Evolutionary conservation across 2,329 filamentous ascomycete genomes (phyloP).

Genomic region (Shiraia sp.): DNA sequence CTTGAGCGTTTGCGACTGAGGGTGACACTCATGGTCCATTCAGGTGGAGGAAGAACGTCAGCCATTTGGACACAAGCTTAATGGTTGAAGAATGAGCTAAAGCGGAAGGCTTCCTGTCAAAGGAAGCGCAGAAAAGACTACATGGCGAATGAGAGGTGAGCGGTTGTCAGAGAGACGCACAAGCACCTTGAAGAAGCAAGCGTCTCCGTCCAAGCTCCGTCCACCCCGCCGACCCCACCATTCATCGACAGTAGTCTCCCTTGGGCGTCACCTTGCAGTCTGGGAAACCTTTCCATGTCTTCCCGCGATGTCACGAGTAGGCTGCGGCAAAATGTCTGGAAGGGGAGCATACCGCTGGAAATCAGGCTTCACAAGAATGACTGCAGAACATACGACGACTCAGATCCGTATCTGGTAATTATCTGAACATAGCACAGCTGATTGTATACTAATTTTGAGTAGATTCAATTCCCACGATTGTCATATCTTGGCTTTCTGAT

Average conservation of each 20-base stretch:
- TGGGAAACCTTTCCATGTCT: conserved; percentile 16
- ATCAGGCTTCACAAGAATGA: conserved; percentile 63
- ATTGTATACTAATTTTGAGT: conserved; percentile 4
- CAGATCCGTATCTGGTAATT: conserved; percentile 63
- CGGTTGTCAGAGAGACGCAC: conserved; percentile 30
- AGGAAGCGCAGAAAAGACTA: conserved; percentile 5
- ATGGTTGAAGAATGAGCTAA: neutral
- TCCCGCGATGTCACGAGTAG: conserved; percentile 40
- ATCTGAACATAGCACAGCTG: conserved; percentile 2
- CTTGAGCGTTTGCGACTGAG: conserved; percentile 42
- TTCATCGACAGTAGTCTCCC: conserved; percentile 16
- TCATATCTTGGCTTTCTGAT: conserved; percentile 71
- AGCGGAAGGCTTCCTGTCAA: neutral
- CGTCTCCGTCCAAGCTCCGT: conserved; percentile 2
- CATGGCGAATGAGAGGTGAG: conserved; percentile 8
- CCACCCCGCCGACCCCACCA: conserved; percentile 12
- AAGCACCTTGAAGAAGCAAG: conserved; percentile 1
- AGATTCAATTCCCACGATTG: conserved; percentile 66
- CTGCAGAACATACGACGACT: conserved; percentile 63
- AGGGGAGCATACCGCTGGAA: conserved; percentile 62
- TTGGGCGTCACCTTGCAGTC: conserved; percentile 11
- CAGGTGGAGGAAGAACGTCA: conserved; percentile 15
- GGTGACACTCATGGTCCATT: conserved; percentile 33
- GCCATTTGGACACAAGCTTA: conserved; percentile 18
- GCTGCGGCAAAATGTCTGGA: conserved; percentile 60